A percentile compares a stretch with the other conserved stretches of the same genome.
phyloP scores from a whole-genome alignment of 306 rosid species.

The Echinosophora koreensis region DNA sequence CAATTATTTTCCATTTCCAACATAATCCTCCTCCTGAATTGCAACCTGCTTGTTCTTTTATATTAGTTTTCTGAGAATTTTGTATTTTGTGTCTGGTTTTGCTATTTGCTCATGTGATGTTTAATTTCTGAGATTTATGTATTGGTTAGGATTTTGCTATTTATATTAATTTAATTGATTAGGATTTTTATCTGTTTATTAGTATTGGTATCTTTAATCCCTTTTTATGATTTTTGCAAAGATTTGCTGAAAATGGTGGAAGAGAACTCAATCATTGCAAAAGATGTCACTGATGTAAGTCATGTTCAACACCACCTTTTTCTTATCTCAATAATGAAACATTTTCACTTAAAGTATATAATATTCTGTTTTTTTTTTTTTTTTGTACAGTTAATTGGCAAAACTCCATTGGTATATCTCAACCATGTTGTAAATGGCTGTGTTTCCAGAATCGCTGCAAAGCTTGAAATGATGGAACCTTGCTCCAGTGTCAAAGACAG shows the following conservation, averaged over 20 bases:
- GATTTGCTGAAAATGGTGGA: constrained; percentile 66
- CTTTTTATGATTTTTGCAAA: constrained; percentile 41
- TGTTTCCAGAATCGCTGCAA: constrained; percentile 69
- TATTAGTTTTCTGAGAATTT: no score
- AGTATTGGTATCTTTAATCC: not conserved
- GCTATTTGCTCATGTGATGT: no score
- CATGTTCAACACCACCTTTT: not conserved
- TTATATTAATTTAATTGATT: not conserved
- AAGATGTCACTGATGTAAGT: constrained; percentile 83
- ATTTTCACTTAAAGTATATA: no score
- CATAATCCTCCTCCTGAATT: no score
- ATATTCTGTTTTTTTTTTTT: not conserved
- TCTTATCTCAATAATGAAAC: not conserved
- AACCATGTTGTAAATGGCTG: constrained; percentile 77
- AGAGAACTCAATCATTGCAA: constrained; percentile 69
- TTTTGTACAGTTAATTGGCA: constrained; percentile 68
- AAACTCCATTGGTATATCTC: constrained; percentile 84
- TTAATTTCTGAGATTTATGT: no score
- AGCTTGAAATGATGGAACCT: constrained; percentile 88
- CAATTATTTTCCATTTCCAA: no score
- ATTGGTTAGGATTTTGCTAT: no score
- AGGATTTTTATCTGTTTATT: not conserved
- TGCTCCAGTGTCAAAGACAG: constrained; percentile 89
- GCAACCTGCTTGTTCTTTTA: no score
- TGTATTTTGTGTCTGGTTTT: no score